phyloP scores from a whole-genome alignment of 108 stramenopile species.

The Cyclotella baltica region DNA sequence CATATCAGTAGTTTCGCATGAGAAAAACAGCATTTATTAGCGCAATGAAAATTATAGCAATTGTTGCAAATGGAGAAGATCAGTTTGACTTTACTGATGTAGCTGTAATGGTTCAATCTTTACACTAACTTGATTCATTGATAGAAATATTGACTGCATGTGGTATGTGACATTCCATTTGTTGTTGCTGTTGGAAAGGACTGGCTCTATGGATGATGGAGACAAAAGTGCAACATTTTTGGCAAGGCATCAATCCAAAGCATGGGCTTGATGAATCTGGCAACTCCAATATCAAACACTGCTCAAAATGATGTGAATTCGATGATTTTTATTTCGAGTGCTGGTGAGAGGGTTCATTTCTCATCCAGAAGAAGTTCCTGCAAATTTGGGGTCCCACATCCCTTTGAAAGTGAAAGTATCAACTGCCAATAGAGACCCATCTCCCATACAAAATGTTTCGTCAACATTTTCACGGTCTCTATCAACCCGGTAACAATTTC shows the following conservation, averaged over 20 bases:
- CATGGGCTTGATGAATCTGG: constrained; percentile 60
- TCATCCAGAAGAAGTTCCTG: constrained; percentile 48
- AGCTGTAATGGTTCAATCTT: constrained; percentile 62
- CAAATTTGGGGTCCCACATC: constrained; percentile 64
- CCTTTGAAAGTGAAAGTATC: constrained; percentile 72
- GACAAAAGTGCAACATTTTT: constrained; percentile 11
- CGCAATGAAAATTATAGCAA: constrained; percentile 32
- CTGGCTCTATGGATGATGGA: background rate
- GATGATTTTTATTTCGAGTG: constrained; percentile 68
- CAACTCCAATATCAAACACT: constrained; percentile 64
- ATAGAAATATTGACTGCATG: constrained; percentile 46
- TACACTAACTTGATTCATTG: constrained; percentile 45
- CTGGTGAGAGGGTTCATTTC: constrained; percentile 72
- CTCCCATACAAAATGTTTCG: background rate
- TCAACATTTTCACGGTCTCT: constrained; percentile 30
- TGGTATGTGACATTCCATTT: constrained; percentile 59
- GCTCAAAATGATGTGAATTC: constrained; percentile 68
- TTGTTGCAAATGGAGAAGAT: constrained; percentile 7
- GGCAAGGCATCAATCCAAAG: constrained; percentile 1
- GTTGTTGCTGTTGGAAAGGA: constrained; percentile 14
- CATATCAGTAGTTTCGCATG: constrained; percentile 62
- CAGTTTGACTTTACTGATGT: constrained; percentile 59
- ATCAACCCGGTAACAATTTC: constrained; percentile 84
- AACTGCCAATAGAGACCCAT: background rate
- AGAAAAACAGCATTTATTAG: constrained; percentile 37